Evolutionary conservation across 345 rosid species (phyloP), one percentile per base, ranked within the genome.

Genomic region (Bretschneidera sinensis): DNA sequence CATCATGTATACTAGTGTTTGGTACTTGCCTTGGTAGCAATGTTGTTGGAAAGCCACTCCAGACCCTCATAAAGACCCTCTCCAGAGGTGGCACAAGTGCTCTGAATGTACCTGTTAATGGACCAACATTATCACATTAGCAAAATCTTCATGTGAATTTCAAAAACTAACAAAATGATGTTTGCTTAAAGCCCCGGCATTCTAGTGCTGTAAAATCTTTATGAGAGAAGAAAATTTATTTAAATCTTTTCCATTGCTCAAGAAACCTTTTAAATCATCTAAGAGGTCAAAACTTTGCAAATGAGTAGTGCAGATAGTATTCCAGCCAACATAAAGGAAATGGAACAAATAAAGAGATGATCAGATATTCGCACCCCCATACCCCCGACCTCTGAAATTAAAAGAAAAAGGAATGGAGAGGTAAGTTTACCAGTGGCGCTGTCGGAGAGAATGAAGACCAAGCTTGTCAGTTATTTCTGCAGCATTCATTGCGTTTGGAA

Each of bases 391-490:
- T n/a, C n/a, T n/a, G n/a, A n/a, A n/a, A n/a, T n/a, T n/a, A n/a
- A n/a, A n/a, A n/a, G n/a, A n/a, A n/a, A n/a, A n/a, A n/a, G 25
- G 25, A 59, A 48, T 14, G 35, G 31, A 43, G 62, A 31, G 57
- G 62, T 51, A 57, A 34, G 47, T 74, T 75, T 83, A 88, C 97
- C 96, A 91, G 60, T 88, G 91, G 70, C 92, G 92, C 64, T 91
- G 96, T 49, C 96, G 91, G 59, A 90, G 89, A 67, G 97, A 89
- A 69, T 89, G 95, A 66, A 87, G 92, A 21, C 95, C 95, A 69
- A 89, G 97, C 83, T 87, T 90, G 68, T 90, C 96, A 62, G 96
- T 87, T 70, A 90, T 90, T 66, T 90, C 96, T 23, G 96, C 96
- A 59, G 97, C 96, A 74, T 90, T 87, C 97, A 90, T 90, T 63